Base-by-base conservation (phyloP, 2,329 filamentous ascomycete genomes). In the Microsporum canis region DNA sequence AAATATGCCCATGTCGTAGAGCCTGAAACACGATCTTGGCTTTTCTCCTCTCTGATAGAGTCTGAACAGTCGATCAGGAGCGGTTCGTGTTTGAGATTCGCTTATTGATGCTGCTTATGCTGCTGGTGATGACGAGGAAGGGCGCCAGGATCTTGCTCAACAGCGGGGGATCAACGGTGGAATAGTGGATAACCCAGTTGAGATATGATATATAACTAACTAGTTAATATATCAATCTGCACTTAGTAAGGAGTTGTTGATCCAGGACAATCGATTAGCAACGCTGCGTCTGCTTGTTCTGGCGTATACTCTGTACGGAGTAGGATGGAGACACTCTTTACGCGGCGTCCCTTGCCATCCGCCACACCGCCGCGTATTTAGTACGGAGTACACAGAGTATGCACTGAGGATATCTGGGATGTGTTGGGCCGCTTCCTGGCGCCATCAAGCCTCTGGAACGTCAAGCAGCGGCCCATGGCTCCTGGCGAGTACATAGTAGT, bases 1-100 rank as follows among this genome's bases (percentile, higher is more conserved):
- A 57, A 34, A 57, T 29, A 57, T 41, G 39, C 55, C 55, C 55
- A 39, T 41, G 55, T 27, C 34, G n/a, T 27, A 41, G 39, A 41
- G 39, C 29, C 34, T 57, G 34, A 57, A 57, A 43, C 55, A 29
- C 34, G 23, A 57, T 41, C 55, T 57, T 43, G 55, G 39, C 55
- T 23, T 41, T 10, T 41, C 34, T n/a, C n/a, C 49, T 29, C 45
- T 49, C 36, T 23, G 17, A 23, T 23, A 23, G 49, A 14, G 49
- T n/a, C 49, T 34, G 49, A 55, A 34, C 29, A 36, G 49, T 38
- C 31, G 49, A 55, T 55, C 49, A 55, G 49, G 49, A 55, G 49
- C 31, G n/a, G 6, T 55, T 55, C 33, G 49, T 55, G 49, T 55
- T 55, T 55, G 49, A 55, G 23, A 17, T n/a, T 55, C 33, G 29